phyloP scores from a whole-genome alignment of 495 filamentous ascomycete species.

The Tetracladium marchalianum region DNA sequence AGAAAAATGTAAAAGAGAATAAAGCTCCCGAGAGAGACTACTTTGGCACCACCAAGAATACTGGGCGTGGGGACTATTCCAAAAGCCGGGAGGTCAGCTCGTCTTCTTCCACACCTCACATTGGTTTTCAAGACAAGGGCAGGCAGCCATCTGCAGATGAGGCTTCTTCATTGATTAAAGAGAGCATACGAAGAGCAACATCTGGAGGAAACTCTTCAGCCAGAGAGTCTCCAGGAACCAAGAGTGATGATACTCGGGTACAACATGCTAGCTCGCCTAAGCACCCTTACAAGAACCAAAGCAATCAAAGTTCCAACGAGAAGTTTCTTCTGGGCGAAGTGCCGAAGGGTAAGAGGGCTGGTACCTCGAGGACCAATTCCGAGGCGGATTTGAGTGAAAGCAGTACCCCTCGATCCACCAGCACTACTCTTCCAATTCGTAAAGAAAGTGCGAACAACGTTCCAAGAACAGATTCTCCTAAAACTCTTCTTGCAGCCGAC shows the following conservation, averaged over 20 bases:
- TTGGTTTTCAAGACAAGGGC: conserved; percentile 82
- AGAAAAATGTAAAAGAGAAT: conserved; percentile 34
- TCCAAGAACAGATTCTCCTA: conserved; percentile 13
- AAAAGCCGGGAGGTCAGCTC: conserved; percentile 28
- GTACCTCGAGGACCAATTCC: conserved; percentile 54
- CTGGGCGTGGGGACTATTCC: conserved; percentile 7
- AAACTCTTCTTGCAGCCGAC: conserved; percentile 21
- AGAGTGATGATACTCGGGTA: conserved; percentile 29
- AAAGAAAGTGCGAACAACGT: conserved; percentile 8
- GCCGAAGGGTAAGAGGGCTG: conserved; percentile 54
- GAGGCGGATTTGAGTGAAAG: conserved; percentile 31
- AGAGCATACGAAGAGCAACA: conserved; percentile 23
- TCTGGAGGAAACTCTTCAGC: conserved; percentile 29
- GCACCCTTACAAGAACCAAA: conserved; percentile 10
- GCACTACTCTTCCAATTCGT: conserved; percentile 2
- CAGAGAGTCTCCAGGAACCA: conserved; percentile 29
- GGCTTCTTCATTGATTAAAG: conserved; percentile 20
- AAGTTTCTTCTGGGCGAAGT: conserved; percentile 70
- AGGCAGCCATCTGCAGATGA: conserved; percentile 50
- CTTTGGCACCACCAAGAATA: conserved; percentile 25
- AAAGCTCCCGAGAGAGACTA: conserved; percentile 34
- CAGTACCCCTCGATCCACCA: conserved; percentile 1
- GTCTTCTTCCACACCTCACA: conserved; percentile 63
- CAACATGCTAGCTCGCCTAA: conserved; percentile 23
- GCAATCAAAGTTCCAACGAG: conserved; percentile 26